phyloP scores from a whole-genome alignment of 345 rosid genomes.

The Lepidium didymum region DNA sequence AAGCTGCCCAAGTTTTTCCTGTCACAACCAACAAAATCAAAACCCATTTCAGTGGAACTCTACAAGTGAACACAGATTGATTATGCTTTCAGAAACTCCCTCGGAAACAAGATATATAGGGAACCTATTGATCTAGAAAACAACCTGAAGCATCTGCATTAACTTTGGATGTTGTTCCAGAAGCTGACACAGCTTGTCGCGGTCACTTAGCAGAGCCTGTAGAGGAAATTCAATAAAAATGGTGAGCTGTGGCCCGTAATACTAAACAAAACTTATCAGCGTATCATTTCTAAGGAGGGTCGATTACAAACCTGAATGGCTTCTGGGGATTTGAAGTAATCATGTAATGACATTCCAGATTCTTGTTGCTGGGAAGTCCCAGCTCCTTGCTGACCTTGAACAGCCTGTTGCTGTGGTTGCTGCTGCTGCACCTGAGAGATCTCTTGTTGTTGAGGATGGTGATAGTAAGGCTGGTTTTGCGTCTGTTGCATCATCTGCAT shows the following conservation, averaged over 20 bases:
- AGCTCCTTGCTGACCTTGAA: slow-evolving; percentile 54
- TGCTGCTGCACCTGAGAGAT: slow-evolving; percentile 54
- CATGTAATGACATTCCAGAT: slow-evolving; percentile 77
- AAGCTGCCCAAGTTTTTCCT: slow-evolving; percentile 78
- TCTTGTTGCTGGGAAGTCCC: slow-evolving; percentile 57
- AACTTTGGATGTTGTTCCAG: slow-evolving; percentile 93
- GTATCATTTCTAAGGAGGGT: not conserved
- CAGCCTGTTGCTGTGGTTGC: slow-evolving; percentile 53
- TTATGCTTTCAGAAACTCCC: not conserved
- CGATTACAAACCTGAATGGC: slow-evolving; percentile 66
- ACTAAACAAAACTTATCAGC: slow-evolving; percentile 6
- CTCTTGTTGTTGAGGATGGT: slow-evolving; percentile 69
- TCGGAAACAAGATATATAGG: not conserved
- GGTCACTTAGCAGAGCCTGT: slow-evolving; percentile 85
- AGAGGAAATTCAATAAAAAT: slow-evolving; percentile 8
- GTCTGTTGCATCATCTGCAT: slow-evolving; percentile 65
- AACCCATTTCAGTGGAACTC: slow-evolving; percentile 10
- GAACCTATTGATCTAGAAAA: not conserved
- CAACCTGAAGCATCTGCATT: slow-evolving; percentile 99
- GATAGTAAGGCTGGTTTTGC: slow-evolving; percentile 56
- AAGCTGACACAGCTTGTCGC: slow-evolving; percentile 93
- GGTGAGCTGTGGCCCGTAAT: not conserved
- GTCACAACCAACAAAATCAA: slow-evolving; percentile 28
- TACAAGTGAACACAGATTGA: not conserved
- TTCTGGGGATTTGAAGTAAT: slow-evolving; percentile 87